A percentile compares a stretch with the other conserved stretches of the same genome.
Conservation (phyloP, 495 filamentous ascomycete genomes). For the Ramalina intermedia region DNA sequence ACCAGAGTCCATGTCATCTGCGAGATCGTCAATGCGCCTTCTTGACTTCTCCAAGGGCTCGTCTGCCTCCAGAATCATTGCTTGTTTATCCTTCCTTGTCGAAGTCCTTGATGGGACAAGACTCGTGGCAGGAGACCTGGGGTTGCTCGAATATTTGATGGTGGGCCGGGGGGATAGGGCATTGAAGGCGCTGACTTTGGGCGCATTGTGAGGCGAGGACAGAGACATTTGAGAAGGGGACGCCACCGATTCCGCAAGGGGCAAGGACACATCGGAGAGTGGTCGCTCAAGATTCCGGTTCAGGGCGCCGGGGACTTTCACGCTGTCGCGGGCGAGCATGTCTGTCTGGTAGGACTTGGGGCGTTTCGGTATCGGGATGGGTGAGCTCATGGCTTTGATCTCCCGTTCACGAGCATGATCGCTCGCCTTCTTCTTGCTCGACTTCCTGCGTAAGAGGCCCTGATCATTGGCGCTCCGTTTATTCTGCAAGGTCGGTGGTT, state of each 20-base stretch:
- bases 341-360: slow-evolving; percentile 38
- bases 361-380: slow-evolving; percentile 49
- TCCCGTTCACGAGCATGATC: slow-evolving; percentile 70
- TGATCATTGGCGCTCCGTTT: slow-evolving; percentile 43
- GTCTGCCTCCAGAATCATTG: slow-evolving; percentile 46
- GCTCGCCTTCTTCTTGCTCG: slow-evolving; percentile 63
- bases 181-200: slow-evolving; percentile 59
- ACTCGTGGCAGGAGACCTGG: slow-evolving; percentile 31
- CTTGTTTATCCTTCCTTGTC: slow-evolving; percentile 28
- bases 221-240: slow-evolving; percentile 51
- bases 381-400: slow-evolving; percentile 67
- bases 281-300: slow-evolving; percentile 46
- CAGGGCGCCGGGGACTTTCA: slow-evolving; percentile 40
- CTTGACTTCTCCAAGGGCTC: slow-evolving; percentile 37
- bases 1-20: slow-evolving; percentile 65
- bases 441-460: slow-evolving; percentile 46
- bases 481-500: slow-evolving; percentile 49
- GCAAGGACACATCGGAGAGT: slow-evolving; percentile 60
- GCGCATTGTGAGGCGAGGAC: slow-evolving; percentile 52
- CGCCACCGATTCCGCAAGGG: slow-evolving; percentile 53
- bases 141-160: slow-evolving; percentile 54
- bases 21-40: slow-evolving; percentile 63
- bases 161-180: slow-evolving; percentile 67
- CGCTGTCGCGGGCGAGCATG: slow-evolving; percentile 48
- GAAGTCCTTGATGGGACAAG: slow-evolving; percentile 24